Base-by-base conservation (phyloP, 371 early-diverging fungal genomes). In the Apophysomyces trapeziformis region DNA sequence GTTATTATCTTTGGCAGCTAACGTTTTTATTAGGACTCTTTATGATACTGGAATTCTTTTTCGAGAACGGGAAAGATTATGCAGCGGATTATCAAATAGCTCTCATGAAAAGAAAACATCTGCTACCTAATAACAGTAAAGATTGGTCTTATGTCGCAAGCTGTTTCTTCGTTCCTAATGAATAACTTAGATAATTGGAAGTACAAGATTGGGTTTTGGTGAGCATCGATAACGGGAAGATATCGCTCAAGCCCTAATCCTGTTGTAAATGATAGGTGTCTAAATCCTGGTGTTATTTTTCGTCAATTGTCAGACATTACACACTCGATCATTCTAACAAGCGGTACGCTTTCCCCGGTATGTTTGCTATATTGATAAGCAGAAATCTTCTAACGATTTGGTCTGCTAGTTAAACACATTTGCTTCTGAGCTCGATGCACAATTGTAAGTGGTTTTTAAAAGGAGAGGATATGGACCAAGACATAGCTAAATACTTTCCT, bases 311-410 rank as follows among this genome's bases (percentile, higher is more conserved):
- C 81, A 1, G 60, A 72, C 8, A 21, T 63, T 4, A 70, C 86
- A 1, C 78, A 82, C 7, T 89, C 94, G 0, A 80, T 95, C 26
- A 80, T 93, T n/a, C 74, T 95, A n/a, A 89, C 94, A 1, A 93
- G 93, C 70, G 95, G 95, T 12, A 95, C 95, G 1, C 82, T 95
- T 16, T 87, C 93, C 3, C 96, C 96, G 0, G 85, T 79, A 69
- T 67, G 79, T 64, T n/a, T 36, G 39, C 2, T 37, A 1, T 13
- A 61, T 32, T 8, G 8, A 41, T 41, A 13, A 13, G 41, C 11
- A 36, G 11, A 54, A 39, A 57, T 16, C 1, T 44, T 38, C 38
- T 36, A 32, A 7, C 9, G 39, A 44, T 16, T 70, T 14, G 57
- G 13, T 38, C 36, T 38, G 26, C 5, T 72, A 77, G 68, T 65